phyloP scores from a whole-genome alignment of 306 rosid genomes.

The Abrus precatorius region DNA sequence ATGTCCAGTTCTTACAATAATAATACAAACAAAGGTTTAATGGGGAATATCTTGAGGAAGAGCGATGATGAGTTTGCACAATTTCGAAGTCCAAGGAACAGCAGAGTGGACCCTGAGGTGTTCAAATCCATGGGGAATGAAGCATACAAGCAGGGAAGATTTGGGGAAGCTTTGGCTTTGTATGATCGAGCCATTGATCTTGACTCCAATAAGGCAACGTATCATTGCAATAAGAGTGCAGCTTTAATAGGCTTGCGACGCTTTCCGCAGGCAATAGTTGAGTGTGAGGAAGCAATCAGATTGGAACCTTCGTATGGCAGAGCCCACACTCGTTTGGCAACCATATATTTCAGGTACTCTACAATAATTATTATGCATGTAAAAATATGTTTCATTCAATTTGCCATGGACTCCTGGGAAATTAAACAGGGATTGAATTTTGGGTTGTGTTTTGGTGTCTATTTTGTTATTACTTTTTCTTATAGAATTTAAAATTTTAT shows the following conservation, averaged over 20 bases:
- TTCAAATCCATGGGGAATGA: slow-evolving; percentile 90
- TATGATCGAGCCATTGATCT: slow-evolving; percentile 80
- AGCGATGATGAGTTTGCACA: slow-evolving; percentile 58
- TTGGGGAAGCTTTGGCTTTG: slow-evolving; percentile 72
- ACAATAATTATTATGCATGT: background rate
- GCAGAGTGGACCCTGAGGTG: slow-evolving; percentile 72
- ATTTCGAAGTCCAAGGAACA: slow-evolving; percentile 51
- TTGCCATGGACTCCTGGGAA: background rate
- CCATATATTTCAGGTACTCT: slow-evolving; percentile 81
- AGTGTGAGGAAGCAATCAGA: slow-evolving; percentile 78
- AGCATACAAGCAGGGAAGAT: slow-evolving; percentile 76
- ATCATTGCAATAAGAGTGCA: slow-evolving; percentile 85
- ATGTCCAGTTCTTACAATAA: slow-evolving; percentile 30
- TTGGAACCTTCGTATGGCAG: slow-evolving; percentile 80
- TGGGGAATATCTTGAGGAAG: slow-evolving; percentile 89
- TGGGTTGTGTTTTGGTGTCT: background rate
- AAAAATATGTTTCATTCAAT: background rate
- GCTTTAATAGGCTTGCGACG: slow-evolving; percentile 78
- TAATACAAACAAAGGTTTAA: slow-evolving; percentile 50
- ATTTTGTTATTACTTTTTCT: slow-evolving; percentile 36
- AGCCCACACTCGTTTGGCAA: slow-evolving; percentile 90
- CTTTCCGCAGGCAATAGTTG: slow-evolving; percentile 67
- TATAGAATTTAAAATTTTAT: slow-evolving; percentile 30
- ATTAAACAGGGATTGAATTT: background rate
- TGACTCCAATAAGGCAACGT: slow-evolving; percentile 76